Evolutionary conservation across 116 monocot genomes (phyloP), one percentile per base, ranked within the genome.

Genomic region (Trichopus zeylanicus): DNA sequence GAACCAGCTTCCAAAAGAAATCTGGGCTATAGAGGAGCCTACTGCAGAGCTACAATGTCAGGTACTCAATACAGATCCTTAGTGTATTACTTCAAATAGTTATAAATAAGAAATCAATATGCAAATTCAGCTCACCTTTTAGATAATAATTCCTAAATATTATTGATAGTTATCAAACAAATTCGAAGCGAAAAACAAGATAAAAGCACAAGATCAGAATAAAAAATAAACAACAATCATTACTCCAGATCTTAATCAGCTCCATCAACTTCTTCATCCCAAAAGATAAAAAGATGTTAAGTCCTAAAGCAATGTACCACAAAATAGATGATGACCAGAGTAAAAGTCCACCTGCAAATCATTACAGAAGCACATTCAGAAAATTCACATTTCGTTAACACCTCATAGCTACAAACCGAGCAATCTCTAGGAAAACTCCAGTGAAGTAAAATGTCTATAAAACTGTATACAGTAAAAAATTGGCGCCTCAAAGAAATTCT

Each of bases 311-410:
- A 27, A 65, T 59, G 54, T 65, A 78, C 78, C 73, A 29, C 46
- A 60, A 78, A 78, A 58, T 73, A 82, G 29, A 77, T 13, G 22
- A 73, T 70, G 15, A 77, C 82, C 29, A 82, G 26, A 19, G 71
- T 34, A 35, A 77, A 73, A 4, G 82, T 77, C 82, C 82, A 82
- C 73, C 82, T 82, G 65, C 68, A 72, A 7, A 69, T 30, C 31
- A 75, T 51, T 23, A 48, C 5, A 51, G 54, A 46, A 21, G 46
- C 51, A 3, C 9, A 24, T 25, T 60, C 7, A 57, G 49, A 65
- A 31, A 21, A 22, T 46, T 15, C 15, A 3, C 6, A 26, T 42
- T 46, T 46, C 37, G 39, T 16, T 11, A 38, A 59, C 24, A 29
- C 18, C 16, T 29, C 27, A 29, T 55, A 23, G 24, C 23, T 8